These are phyloP conservation scores for Vitis cinerea DNA, from an alignment of 164 flowering plant species.

Conservation along the genomic window DNA sequence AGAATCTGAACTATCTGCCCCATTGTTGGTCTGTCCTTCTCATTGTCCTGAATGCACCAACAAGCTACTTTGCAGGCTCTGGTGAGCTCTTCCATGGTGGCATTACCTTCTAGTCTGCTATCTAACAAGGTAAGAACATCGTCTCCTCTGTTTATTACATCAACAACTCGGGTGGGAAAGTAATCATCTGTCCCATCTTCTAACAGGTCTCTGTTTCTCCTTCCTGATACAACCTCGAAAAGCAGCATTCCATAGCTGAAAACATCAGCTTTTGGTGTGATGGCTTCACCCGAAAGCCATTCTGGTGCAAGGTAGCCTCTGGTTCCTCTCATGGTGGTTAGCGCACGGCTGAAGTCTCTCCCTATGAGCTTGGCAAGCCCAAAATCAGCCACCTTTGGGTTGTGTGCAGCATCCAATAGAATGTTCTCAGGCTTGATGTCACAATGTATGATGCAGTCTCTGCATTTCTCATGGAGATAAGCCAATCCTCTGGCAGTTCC, in stretches of 20 bases:
- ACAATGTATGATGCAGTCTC: constrained; percentile 57
- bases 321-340: constrained; percentile 62
- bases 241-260: constrained; percentile 65
- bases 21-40: constrained; percentile 45
- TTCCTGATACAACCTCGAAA: constrained; percentile 47
- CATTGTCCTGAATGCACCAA: constrained; percentile 62
- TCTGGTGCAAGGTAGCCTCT: constrained; percentile 64
- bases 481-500: constrained; percentile 51
- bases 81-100: constrained; percentile 33
- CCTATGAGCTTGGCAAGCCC: constrained; percentile 62
- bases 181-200: constrained; percentile 22
- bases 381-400: constrained; percentile 57
- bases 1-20: constrained; percentile 51
- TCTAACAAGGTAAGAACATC: constrained; percentile 32
- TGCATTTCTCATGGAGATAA: constrained; percentile 58
- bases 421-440: constrained; percentile 69
- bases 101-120: constrained; percentile 31
- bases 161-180: constrained; percentile 44
- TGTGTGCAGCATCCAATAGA: constrained; percentile 37
- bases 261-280: constrained; percentile 56
- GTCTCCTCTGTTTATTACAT: constrained; percentile 21
- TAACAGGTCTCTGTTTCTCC: constrained; percentile 33
- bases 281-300: constrained; percentile 51
- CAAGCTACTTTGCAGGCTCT: constrained; percentile 43
- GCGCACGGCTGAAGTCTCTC: constrained; percentile 49